Conservation (phyloP, 2,329 filamentous ascomycete species). For the Emmonsia crescens region DNA sequence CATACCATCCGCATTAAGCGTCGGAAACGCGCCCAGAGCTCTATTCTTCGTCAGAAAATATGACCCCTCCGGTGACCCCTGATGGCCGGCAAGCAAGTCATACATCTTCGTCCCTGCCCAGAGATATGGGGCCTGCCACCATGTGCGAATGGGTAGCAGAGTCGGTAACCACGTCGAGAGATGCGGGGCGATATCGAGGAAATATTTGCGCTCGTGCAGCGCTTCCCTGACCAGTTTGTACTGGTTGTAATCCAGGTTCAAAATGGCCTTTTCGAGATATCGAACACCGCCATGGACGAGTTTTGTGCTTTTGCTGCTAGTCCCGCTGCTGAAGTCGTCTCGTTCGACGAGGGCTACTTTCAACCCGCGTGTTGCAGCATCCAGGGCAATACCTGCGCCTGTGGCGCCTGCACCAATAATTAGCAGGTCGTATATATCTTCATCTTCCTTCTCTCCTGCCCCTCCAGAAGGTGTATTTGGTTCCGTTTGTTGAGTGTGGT, state of each 20-base stretch:
- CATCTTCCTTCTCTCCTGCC: slow-evolving; percentile 17
- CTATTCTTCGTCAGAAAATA: slow-evolving; percentile 71
- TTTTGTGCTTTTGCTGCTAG: slow-evolving; percentile 66
- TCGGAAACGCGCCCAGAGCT: slow-evolving; percentile 64
- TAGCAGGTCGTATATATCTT: slow-evolving; percentile 54
- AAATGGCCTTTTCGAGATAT: slow-evolving; percentile 64
- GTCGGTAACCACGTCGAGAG: slow-evolving; percentile 60
- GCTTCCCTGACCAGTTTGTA: slow-evolving; percentile 58
- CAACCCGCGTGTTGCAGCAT: slow-evolving; percentile 57
- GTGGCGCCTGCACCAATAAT: slow-evolving; percentile 62
- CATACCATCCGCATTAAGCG: slow-evolving; percentile 61
- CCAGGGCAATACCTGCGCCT: slow-evolving; percentile 59
- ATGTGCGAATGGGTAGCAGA: slow-evolving; percentile 58
- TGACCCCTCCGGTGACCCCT: slow-evolving; percentile 60
- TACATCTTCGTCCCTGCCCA: slow-evolving; percentile 56
- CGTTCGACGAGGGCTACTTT: slow-evolving; percentile 61
- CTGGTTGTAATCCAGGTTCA: slow-evolving; percentile 62
- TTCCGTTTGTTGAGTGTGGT: background rate
- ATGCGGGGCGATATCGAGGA: slow-evolving; percentile 60
- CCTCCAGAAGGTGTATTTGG: background rate
- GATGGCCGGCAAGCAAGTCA: slow-evolving; percentile 61
- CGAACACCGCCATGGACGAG: slow-evolving; percentile 62
- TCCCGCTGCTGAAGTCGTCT: slow-evolving; percentile 60
- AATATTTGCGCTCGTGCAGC: slow-evolving; percentile 59
- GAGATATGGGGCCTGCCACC: slow-evolving; percentile 59